These are phyloP conservation scores for Torulaspora microellipsoides DNA, from an alignment of 805 yeast species.

Conservation along the genomic window DNA sequence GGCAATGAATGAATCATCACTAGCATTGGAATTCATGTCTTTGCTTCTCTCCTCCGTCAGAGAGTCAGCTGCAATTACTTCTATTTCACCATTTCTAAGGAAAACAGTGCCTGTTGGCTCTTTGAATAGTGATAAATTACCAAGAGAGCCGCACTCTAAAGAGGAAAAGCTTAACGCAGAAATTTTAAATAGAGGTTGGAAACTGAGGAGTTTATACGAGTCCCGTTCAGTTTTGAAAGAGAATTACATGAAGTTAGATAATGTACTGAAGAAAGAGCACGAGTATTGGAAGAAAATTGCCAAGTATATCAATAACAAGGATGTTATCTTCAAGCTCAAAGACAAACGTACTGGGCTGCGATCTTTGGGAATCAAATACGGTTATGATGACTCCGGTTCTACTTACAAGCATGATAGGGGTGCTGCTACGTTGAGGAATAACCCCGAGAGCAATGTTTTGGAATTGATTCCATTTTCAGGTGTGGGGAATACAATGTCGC, in stretches of 20 bases:
- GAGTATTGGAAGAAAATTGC: constrained; percentile 49
- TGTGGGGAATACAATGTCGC: constrained; percentile 5
- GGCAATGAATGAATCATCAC: constrained; percentile 84
- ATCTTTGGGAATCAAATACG: constrained; percentile 76
- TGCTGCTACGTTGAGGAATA: constrained; percentile 60
- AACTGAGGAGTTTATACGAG: constrained; percentile 58
- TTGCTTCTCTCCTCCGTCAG: constrained; percentile 71
- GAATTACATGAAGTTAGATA: constrained; percentile 48
- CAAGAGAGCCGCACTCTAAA: constrained; percentile 16
- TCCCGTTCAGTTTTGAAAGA: constrained; percentile 48
- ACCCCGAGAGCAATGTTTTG: constrained; percentile 38
- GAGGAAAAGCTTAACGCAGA: constrained; percentile 27
- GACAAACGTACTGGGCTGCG: constrained; percentile 50
- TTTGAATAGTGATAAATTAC: constrained; percentile 44
- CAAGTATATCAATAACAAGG: constrained; percentile 21
- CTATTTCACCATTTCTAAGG: constrained; percentile 81
- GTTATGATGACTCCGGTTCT: constrained; percentile 89
- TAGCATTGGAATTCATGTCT: constrained; percentile 84
- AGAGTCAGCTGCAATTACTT: constrained; percentile 80
- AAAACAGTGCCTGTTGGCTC: constrained; percentile 75
- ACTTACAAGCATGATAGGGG: constrained; percentile 65
- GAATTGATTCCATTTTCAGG: constrained; percentile 33
- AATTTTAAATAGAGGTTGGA: constrained; percentile 64
- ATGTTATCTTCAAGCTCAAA: constrained; percentile 55
- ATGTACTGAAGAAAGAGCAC: constrained; percentile 57